Base-by-base conservation (phyloP, 2,329 filamentous ascomycete species). In the Sporothrix dimorphospora region DNA sequence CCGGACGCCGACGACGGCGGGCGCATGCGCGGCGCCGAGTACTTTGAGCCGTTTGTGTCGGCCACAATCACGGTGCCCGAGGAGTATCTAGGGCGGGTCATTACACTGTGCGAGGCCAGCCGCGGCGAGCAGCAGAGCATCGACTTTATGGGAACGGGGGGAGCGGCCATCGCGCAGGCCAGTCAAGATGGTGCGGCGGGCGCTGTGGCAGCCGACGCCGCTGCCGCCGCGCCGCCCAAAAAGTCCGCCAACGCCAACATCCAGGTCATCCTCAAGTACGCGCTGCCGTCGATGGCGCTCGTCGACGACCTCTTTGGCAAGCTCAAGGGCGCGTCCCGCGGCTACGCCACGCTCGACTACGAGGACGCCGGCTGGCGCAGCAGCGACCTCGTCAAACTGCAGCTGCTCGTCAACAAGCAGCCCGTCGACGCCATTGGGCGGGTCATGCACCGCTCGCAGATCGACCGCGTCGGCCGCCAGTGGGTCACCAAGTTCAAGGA, bases 241-340 rank as follows among this genome's bases (percentile, higher is more conserved):
- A 55, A 16, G 14, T 27, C 53, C n/a, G 47, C 70, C 98, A 97
- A 14, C 82, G 94, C 94, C 14, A 86, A 92, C 1, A 93, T 91
- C 0, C 96, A 99, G 81, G 95, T 98, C 72, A 98, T 99, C 74
- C 84, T 99, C 45, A 95, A 95, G 78, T 99, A 99, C 80, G 89
- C 94, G 69, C 83, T 99, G 1, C 96, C 96, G 0, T 87, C 97
- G 0, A 90, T 94, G 1, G 93, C 97, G 70, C 85, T 99, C 4
- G 96, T 99, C 0, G 96, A 98, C 77, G 96, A 99, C 81, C 91
- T 99, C 79, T 99, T 99, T 80, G 96, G 96, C 69, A 98, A 97
- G 81, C 86, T 99, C 70, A 99, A 99, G 81, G 93, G 94, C 49
- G 88, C 90, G 0, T 98, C 94, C 70, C 84, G 82, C 80, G 96